These are phyloP conservation scores for Cladosporium sp. DNA, from an alignment of 2,329 filamentous ascomycete genomes.

Conservation along the genomic window DNA sequence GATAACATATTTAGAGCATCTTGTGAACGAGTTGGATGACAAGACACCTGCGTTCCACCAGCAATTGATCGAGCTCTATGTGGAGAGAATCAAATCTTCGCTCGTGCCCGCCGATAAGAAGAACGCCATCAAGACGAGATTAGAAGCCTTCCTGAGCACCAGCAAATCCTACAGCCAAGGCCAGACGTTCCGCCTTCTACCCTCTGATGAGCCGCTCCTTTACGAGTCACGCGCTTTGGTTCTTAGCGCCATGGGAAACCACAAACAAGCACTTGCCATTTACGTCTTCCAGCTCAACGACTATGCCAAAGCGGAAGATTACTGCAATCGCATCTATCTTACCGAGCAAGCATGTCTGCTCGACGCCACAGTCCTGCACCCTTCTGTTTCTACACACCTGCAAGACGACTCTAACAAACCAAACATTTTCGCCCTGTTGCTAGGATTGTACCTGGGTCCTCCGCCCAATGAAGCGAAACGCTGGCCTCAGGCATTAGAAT, in stretches of 20 bases:
- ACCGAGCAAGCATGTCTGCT: constrained; percentile 40
- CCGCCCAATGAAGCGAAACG: constrained; percentile 64
- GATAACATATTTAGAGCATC: constrained; percentile 82
- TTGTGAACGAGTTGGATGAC: constrained; percentile 85
- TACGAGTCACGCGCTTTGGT: constrained; percentile 89
- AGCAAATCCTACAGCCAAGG: constrained; percentile 73
- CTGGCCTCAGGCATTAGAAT: constrained; percentile 75
- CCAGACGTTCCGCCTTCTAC: constrained; percentile 71
- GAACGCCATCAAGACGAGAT: constrained; percentile 50
- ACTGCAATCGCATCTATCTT: constrained; percentile 85
- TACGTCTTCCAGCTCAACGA: constrained; percentile 94
- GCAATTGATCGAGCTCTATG: constrained; percentile 70
- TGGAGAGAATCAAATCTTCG: constrained; percentile 53
- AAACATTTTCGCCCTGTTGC: constrained; percentile 88
- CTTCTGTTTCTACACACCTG: neutral
- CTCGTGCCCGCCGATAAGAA: constrained; percentile 36
- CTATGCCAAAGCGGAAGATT: constrained; percentile 91
- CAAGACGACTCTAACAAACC: constrained; percentile 3
- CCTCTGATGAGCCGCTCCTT: constrained; percentile 77
- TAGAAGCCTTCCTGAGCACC: constrained; percentile 72
- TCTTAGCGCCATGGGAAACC: constrained; percentile 90
- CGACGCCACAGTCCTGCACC: constrained; percentile 26
- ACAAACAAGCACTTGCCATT: constrained; percentile 93
- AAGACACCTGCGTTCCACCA: constrained; percentile 85
- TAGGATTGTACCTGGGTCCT: constrained; percentile 85